A percentile compares a stretch with the other conserved stretches of the same genome.
These are phyloP conservation scores for Fusarium pseudoanthophilum DNA, from an alignment of 2,329 filamentous ascomycete genomes.

Conservation along the genomic window DNA sequence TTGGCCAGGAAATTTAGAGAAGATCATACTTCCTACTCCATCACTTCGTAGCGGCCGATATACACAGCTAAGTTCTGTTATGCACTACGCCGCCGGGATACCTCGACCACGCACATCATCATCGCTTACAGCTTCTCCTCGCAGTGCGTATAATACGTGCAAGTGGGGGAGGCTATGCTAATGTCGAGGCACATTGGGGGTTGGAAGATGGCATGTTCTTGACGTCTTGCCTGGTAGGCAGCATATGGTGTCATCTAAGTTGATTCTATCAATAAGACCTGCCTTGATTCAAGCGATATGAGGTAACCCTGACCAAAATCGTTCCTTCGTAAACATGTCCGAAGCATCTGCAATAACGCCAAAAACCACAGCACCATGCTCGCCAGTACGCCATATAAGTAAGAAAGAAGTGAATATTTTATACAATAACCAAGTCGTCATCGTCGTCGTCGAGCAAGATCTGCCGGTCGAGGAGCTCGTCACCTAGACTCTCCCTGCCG, in stretches of 20 bases:
- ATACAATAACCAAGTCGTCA: constrained; percentile 63
- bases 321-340: constrained; percentile 42
- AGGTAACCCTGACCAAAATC: constrained; percentile 35
- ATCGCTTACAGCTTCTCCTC: background rate
- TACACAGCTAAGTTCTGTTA: background rate
- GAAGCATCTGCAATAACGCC: constrained; percentile 36
- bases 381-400: constrained; percentile 31
- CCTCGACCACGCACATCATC: background rate
- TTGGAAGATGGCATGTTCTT: background rate
- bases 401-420: constrained; percentile 33
- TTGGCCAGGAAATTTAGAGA: background rate
- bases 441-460: constrained; percentile 58
- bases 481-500: constrained; percentile 76
- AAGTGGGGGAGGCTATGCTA: background rate
- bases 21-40: background rate
- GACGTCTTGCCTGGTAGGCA: constrained; percentile 9
- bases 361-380: constrained; percentile 27
- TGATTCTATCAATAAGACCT: constrained; percentile 18
- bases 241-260: background rate
- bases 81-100: constrained; percentile 10
- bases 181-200: constrained; percentile 1
- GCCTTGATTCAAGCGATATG: constrained; percentile 33
- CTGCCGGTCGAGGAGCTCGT: constrained; percentile 54
- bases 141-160: background rate
- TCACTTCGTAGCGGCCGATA: background rate